A percentile compares a stretch with the other conserved stretches of the same genome.
phyloP scores from a whole-genome alignment of 495 filamentous ascomycete species.

The Tirmania nivea region DNA sequence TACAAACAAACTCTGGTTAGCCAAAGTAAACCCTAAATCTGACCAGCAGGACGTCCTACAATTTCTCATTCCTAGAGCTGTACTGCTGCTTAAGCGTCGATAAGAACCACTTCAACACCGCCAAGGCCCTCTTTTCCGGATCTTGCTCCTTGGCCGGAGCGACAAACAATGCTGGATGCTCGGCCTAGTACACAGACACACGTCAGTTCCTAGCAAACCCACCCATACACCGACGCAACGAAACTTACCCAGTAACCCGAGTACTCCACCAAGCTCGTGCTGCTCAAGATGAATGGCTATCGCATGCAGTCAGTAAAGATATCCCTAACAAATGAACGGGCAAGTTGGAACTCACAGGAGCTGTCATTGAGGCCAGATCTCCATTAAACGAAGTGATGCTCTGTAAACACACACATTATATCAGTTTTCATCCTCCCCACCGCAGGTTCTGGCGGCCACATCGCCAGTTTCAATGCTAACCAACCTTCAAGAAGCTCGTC shows the following conservation, averaged over 20 bases:
- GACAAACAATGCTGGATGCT: conserved; percentile 72
- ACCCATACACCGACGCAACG: not conserved
- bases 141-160: conserved; percentile 66
- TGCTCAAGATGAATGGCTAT: conserved; percentile 71
- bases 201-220: not conserved
- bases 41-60: conserved; percentile 4
- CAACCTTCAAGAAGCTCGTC: conserved; percentile 21
- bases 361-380: conserved; percentile 80
- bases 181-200: conserved; percentile 26
- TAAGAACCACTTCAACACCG: conserved; percentile 93
- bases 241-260: conserved; percentile 64
- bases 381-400: conserved; percentile 94
- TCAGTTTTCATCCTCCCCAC: not conserved
- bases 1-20: conserved; percentile 1
- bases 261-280: conserved; percentile 81
- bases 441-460: conserved; percentile 1
- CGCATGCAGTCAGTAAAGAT: no score
- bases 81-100: conserved; percentile 91
- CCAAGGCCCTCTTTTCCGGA: conserved; percentile 58
- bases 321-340: not conserved
- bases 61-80: conserved; percentile 71
- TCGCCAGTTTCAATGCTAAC: not conserved
- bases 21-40: not conserved
- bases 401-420: conserved; percentile 25
- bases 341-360: conserved; percentile 29